These are phyloP conservation scores for Sporothrix sp. DNA, from an alignment of 2,329 filamentous ascomycete genomes.

Conservation along the genomic window DNA sequence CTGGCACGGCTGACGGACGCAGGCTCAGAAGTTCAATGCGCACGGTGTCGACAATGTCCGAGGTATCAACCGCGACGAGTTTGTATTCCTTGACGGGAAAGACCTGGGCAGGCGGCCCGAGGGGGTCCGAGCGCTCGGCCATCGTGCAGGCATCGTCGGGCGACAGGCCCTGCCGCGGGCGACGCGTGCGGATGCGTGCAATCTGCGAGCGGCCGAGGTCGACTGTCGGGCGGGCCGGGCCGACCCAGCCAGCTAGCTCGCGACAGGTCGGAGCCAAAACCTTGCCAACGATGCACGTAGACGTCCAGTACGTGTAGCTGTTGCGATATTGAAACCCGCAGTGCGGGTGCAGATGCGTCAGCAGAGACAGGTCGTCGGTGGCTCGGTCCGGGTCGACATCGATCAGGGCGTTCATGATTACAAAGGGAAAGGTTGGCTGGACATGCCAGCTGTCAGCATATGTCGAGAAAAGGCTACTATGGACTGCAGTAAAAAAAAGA, in stretches of 20 bases:
- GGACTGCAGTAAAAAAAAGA: neutral
- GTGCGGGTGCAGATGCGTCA: slow-evolving; percentile 58
- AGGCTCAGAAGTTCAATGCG: slow-evolving; percentile 60
- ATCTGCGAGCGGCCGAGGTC: slow-evolving; percentile 62
- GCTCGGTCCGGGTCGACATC: slow-evolving; percentile 63
- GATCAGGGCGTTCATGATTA: slow-evolving; percentile 69
- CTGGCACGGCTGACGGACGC: slow-evolving; percentile 22
- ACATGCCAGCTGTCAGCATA: too few relatives aligned
- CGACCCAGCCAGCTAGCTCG: slow-evolving; percentile 64
- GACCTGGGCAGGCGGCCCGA: slow-evolving; percentile 51
- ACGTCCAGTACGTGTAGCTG: slow-evolving; percentile 69
- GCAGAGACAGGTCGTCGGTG: slow-evolving; percentile 53
- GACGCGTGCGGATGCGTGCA: slow-evolving; percentile 54
- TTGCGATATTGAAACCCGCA: slow-evolving; percentile 67
- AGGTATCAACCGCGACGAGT: slow-evolving; percentile 51
- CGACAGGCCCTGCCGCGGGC: slow-evolving; percentile 44
- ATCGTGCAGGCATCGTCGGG: slow-evolving; percentile 55
- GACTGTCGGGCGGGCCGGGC: slow-evolving; percentile 57
- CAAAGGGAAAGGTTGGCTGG: slow-evolving; percentile 55
- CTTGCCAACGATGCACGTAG: slow-evolving; percentile 62
- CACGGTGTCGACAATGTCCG: slow-evolving; percentile 54
- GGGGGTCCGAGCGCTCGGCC: slow-evolving; percentile 56
- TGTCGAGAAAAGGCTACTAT: too few relatives aligned
- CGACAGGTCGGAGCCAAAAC: slow-evolving; percentile 64
- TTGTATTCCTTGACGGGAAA: slow-evolving; percentile 62